Conservation (phyloP, 2,329 filamentous ascomycete species). For the Trichoderma semiorbis region DNA sequence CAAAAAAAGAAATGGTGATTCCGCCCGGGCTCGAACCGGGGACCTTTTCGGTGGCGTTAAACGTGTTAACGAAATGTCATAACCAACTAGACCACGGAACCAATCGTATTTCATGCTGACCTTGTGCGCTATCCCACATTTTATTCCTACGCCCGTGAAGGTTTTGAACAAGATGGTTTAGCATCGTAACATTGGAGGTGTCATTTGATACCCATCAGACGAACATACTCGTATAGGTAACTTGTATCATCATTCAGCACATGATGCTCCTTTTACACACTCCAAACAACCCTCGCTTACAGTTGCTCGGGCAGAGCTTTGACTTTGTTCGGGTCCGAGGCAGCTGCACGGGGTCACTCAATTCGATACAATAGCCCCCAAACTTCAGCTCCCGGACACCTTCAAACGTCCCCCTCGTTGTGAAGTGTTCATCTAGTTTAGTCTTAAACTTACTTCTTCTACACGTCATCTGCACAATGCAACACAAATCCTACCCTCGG, state of each 20-base stretch:
- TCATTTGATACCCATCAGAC: neutral
- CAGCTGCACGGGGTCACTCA: neutral
- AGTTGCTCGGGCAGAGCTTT: neutral
- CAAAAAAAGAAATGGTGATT: slow-evolving; percentile 22
- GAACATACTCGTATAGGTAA: neutral
- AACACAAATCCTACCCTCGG: neutral
- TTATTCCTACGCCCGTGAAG: neutral
- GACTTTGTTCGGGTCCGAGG: neutral
- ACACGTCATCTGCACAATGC: neutral
- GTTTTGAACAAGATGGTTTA: neutral
- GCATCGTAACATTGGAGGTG: neutral
- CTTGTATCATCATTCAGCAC: neutral
- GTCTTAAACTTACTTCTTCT: neutral
- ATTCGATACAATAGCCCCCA: neutral
- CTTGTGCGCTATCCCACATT: neutral
- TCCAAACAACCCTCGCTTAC: neutral
- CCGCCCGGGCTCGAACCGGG: slow-evolving; percentile 30
- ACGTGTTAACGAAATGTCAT: slow-evolving; percentile 28
- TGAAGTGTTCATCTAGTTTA: neutral
- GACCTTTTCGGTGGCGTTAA: slow-evolving; percentile 28
- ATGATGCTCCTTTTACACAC: neutral
- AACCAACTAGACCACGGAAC: slow-evolving; percentile 31
- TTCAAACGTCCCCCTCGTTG: neutral
- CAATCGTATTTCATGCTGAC: neutral
- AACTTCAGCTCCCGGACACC: neutral